Conservation (phyloP, 306 rosid genomes). For the Mucuna pruriens region DNA sequence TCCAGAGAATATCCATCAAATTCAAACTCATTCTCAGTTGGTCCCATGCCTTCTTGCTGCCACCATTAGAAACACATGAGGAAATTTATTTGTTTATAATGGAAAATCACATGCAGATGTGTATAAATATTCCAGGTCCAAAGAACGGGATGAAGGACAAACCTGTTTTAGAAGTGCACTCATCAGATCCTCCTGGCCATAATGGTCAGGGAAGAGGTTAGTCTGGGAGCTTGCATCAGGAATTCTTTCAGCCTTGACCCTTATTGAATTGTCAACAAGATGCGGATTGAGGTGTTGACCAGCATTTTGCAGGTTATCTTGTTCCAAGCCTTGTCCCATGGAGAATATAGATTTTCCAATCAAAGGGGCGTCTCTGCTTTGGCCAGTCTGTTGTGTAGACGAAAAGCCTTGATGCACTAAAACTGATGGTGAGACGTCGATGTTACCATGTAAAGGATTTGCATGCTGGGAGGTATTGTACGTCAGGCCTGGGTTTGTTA, state of each 20-base stretch:
- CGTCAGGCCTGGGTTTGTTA: slow-evolving; percentile 60
- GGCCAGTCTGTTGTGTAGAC: slow-evolving; percentile 60
- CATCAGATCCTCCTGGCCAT: slow-evolving; percentile 92
- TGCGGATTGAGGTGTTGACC: slow-evolving; percentile 56
- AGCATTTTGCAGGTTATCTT: slow-evolving; percentile 55
- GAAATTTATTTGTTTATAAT: slow-evolving; percentile 1
- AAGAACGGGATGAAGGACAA: slow-evolving; percentile 27
- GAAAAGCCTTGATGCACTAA: slow-evolving; percentile 76
- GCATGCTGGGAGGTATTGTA: slow-evolving; percentile 69
- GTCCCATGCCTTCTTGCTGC: slow-evolving; percentile 83
- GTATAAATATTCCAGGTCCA: not conserved
- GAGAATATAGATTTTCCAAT: slow-evolving; percentile 63
- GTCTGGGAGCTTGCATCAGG: slow-evolving; percentile 60
- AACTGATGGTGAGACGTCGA: slow-evolving; percentile 65
- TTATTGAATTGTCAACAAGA: slow-evolving; percentile 54
- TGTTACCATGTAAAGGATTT: slow-evolving; percentile 63
- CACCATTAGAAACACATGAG: slow-evolving; percentile 21
- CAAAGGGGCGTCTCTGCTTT: slow-evolving; percentile 47
- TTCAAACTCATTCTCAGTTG: slow-evolving; percentile 75
- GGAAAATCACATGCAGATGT: not conserved
- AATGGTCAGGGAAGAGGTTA: slow-evolving; percentile 69
- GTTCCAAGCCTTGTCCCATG: slow-evolving; percentile 52
- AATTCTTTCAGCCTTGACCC: slow-evolving; percentile 72
- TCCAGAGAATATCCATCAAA: slow-evolving; percentile 88
- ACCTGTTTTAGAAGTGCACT: slow-evolving; percentile 96